A percentile compares a stretch with the other conserved stretches of the same genome.
Evolutionary conservation across 1,139 yeast species (phyloP).

Genomic region (Geotrichum siamense): DNA sequence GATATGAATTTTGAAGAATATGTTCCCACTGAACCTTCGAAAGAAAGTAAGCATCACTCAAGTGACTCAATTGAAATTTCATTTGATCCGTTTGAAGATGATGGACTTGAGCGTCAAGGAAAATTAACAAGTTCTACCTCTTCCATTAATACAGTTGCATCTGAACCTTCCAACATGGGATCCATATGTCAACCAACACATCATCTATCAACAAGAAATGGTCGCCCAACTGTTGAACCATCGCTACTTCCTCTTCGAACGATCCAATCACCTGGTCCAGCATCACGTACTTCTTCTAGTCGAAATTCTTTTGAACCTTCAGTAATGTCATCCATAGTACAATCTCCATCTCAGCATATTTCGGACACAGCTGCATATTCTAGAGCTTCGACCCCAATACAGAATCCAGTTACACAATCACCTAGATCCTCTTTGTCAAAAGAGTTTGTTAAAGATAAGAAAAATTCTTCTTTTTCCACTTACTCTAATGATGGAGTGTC

Average conservation of each 20-base stretch:
- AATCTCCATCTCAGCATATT: neutral
- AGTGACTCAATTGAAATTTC: constrained; percentile 13
- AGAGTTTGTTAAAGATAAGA: neutral
- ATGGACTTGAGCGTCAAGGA: constrained; percentile 11
- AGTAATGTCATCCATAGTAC: neutral
- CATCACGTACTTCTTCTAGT: neutral
- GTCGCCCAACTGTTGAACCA: constrained; percentile 6
- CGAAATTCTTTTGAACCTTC: neutral
- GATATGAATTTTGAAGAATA: constrained; percentile 11
- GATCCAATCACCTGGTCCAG: neutral
- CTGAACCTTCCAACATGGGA: neutral
- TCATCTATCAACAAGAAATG: neutral
- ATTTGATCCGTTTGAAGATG: constrained; percentile 18
- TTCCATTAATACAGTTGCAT: neutral
- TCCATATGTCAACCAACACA: constrained; percentile 1
- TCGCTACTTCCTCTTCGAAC: neutral
- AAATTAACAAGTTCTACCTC: neutral
- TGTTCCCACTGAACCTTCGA: constrained; percentile 10
- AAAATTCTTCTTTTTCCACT: neutral
- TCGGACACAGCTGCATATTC: neutral
- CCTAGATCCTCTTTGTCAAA: neutral
- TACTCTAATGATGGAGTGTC: constrained; percentile 3
- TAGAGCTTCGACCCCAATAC: neutral
- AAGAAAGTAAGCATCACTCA: neutral
- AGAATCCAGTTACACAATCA: neutral